A percentile compares a stretch with the other conserved stretches of the same genome.
Conservation (phyloP, 2,329 filamentous ascomycete species). For the Ciborinia camelliae region DNA sequence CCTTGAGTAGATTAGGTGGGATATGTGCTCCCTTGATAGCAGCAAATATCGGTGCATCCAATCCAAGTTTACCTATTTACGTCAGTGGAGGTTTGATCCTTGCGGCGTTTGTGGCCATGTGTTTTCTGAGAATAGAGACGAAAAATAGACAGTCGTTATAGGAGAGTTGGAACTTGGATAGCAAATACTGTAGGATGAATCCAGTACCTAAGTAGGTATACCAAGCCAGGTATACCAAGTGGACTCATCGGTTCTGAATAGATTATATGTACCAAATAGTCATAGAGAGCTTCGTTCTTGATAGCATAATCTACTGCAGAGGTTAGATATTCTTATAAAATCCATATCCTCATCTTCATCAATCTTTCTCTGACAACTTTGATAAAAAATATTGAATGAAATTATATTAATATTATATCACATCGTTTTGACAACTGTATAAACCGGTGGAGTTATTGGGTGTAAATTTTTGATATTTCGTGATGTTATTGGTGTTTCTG, state of each 20-base stretch:
- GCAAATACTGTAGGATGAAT: neutral
- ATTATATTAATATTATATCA: neutral
- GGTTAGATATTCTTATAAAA: neutral
- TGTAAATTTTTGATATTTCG: too few relatives aligned
- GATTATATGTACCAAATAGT: neutral
- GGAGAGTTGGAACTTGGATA: neutral
- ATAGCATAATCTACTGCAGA: neutral
- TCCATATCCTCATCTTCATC: neutral
- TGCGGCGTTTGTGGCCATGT: conserved; percentile 57
- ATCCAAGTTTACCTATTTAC: conserved; percentile 55
- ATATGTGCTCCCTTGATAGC: conserved; percentile 68
- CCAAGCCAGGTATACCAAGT: too few relatives aligned
- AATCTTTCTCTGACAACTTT: neutral
- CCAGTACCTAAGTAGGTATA: neutral
- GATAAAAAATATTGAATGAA: neutral
- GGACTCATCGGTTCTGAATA: neutral
- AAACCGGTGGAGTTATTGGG: too few relatives aligned
- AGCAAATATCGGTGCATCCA: conserved; percentile 43
- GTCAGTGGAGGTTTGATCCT: conserved; percentile 55
- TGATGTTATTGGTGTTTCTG: neutral
- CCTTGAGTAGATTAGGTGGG: conserved; percentile 65
- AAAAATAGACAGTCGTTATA: conserved; percentile 56
- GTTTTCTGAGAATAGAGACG: conserved; percentile 61
- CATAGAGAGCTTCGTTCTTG: neutral
- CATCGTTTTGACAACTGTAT: neutral